phyloP scores from a whole-genome alignment of 2,329 filamentous ascomycete genomes.

The Dactylonectria estremocensis region DNA sequence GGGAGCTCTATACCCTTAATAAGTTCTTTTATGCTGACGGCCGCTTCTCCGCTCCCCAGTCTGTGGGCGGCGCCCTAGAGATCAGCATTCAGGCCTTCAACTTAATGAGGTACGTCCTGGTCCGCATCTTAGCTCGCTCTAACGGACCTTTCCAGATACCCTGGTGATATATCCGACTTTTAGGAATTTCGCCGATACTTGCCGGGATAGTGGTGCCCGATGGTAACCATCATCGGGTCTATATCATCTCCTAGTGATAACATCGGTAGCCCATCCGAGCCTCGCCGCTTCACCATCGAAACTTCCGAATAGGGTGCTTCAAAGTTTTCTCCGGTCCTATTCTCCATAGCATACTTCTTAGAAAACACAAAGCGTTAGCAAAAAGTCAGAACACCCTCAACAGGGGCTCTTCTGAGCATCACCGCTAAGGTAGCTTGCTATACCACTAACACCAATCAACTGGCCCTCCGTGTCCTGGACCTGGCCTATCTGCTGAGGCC shows the following conservation, averaged over 20 bases:
- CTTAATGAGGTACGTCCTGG: constrained; percentile 4
- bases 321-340: constrained; percentile 1
- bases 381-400: background rate
- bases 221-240: constrained; percentile 6
- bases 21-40: constrained; percentile 10
- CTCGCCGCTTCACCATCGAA: constrained; percentile 10
- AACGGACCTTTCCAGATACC: background rate
- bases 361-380: constrained; percentile 6
- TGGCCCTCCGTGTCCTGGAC: background rate
- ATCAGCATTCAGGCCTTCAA: constrained; percentile 15
- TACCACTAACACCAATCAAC: too few species aligned
- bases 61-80: background rate
- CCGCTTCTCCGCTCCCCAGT: constrained; percentile 10
- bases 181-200: background rate
- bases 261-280: background rate
- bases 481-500: too few species aligned
- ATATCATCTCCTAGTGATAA: background rate
- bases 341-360: constrained; percentile 13
- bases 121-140: background rate
- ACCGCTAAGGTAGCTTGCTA: too few species aligned
- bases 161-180: constrained; percentile 1
- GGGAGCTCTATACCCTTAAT: constrained; percentile 3
- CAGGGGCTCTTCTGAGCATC: background rate
- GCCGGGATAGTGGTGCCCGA: background rate
- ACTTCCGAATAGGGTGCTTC: constrained; percentile 7